Evolutionary conservation across 2,329 filamentous ascomycete species (phyloP), one percentile per base, ranked within the genome.

Genomic region (Fusarium sulawesiense): DNA sequence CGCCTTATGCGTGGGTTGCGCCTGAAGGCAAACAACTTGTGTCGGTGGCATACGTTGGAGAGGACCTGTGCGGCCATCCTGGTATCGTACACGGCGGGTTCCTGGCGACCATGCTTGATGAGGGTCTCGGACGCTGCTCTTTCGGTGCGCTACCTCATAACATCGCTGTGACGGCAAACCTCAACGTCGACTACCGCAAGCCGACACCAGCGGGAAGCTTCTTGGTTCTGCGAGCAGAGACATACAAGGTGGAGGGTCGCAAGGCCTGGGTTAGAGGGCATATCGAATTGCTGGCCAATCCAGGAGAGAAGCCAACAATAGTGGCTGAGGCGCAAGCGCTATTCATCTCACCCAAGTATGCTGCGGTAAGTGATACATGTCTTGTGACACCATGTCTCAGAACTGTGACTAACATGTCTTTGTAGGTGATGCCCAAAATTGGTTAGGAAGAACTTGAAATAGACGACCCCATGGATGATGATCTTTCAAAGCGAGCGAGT

Each of bases 241-340:
- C 94, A 21, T 90, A 88, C 12, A 94, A 92, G 82, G 92, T 95
- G 2, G 94, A 98, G 77, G 95, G 96, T 2, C 87, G 96, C 67
- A 98, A 98, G 83, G 95, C 94, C 14, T 98, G 93, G 93, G 93
- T 98, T 2, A 91, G 92, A 81, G 96, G 93, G 2, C 88, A 89
- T 73, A 90, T 98, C 74, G 94, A 97, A 86, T 91, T 93, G 58
- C 81, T 98, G 65, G 87, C 88, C 10, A 62, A 85, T 83, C 83
- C 72, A 34, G 88, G 88, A 11, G 86, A 90, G 79, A 83, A 86
- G 73, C 89, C 90, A 2, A 81, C 86, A 18, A 86, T 94, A 49
- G 79, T 98, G 63, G 93, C 92, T 10, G 93, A 97, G 81, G 95
- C 93, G 0, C 91, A 92, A 77, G 94, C 91, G 4, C 81, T 99